These are phyloP conservation scores for Dendrobium huoshanense DNA, from an alignment of 106 monocot species.

Conservation along the genomic window DNA sequence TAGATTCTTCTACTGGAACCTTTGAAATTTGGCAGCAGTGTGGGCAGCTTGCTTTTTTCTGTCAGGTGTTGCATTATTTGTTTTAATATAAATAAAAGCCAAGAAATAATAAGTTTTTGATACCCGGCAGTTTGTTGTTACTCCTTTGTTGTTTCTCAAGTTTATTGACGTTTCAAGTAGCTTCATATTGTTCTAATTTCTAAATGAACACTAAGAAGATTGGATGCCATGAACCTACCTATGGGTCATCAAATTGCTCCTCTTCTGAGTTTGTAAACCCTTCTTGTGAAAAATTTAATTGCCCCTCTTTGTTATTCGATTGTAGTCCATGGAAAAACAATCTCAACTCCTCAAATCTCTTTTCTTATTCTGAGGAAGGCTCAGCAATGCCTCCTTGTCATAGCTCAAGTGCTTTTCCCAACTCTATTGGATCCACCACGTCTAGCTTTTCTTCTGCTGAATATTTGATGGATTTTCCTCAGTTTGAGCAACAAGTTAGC, in stretches of 20 bases:
- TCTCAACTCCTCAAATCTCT: not conserved
- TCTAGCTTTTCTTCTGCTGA: slow-evolving; percentile 33
- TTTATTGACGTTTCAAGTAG: not conserved
- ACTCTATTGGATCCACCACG: slow-evolving; percentile 28
- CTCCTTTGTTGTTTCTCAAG: not conserved
- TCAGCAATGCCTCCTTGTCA: not conserved
- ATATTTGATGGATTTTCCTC: slow-evolving; percentile 30
- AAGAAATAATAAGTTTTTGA: not conserved
- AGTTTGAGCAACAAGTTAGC: slow-evolving; percentile 17
- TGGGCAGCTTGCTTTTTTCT: not conserved
- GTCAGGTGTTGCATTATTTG: not conserved
- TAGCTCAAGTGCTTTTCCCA: slow-evolving; percentile 1
- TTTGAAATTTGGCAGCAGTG: slow-evolving; percentile 6
- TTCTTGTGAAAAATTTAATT: slow-evolving; percentile 1
- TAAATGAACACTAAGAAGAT: slow-evolving; percentile 8
- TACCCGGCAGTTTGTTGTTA: not conserved
- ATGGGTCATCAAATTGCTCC: not conserved
- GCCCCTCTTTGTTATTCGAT: slow-evolving; percentile 1
- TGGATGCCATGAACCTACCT: slow-evolving; percentile 1
- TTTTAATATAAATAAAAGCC: not conserved
- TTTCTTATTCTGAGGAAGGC: not conserved
- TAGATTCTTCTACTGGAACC: slow-evolving; percentile 5
- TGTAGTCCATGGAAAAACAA: not conserved
- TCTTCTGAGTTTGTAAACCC: not conserved
- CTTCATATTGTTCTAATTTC: not conserved